Evolutionary conservation across 148 eudicot species (phyloP).

Genomic region (Rhododendron griersonianum): DNA sequence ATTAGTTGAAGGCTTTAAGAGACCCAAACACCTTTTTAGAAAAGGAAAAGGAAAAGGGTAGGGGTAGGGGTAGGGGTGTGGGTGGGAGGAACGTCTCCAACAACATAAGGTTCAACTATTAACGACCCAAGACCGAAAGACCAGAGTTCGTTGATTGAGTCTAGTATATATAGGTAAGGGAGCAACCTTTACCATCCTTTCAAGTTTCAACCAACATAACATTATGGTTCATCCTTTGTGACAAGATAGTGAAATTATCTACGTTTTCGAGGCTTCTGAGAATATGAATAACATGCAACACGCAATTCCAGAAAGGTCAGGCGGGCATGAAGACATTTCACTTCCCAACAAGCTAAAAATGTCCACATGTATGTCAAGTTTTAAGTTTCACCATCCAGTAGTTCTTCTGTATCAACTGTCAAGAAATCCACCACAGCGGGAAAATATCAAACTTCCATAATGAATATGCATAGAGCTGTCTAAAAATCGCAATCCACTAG

Average conservation of each 20-base stretch:
- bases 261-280: neutral
- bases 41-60: neutral
- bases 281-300: neutral
- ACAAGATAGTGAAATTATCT: neutral
- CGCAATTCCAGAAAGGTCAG: neutral
- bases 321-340: neutral
- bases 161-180: neutral
- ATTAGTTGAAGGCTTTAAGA: neutral
- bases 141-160: neutral
- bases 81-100: neutral
- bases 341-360: neutral
- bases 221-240: neutral
- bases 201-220: neutral
- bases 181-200: neutral
- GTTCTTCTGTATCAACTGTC: neutral
- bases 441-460: neutral
- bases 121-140: neutral
- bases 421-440: neutral
- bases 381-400: neutral
- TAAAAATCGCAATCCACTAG: neutral
- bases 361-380: neutral
- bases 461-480: neutral
- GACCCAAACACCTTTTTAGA: neutral
- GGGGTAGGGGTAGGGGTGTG: neutral
- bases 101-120: neutral